Evolutionary conservation across 345 rosid genomes (phyloP), one percentile per base, ranked within the genome.

Genomic region (Salix suchowensis): DNA sequence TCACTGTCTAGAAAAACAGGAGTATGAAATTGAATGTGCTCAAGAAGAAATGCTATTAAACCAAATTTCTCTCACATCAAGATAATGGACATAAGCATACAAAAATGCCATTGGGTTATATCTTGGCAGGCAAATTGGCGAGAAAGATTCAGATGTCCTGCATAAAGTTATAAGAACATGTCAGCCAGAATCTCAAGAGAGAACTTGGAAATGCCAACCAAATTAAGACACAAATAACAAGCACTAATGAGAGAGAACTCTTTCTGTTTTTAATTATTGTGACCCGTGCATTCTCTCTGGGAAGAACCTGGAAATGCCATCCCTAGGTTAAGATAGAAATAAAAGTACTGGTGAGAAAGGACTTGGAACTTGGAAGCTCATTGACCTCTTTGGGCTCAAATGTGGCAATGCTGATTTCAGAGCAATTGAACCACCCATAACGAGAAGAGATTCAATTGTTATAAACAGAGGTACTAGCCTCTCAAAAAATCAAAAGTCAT

Each of bases 71-170:
- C 99, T 96, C 88, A 96, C 99, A 82, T 94, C 98, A 73, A 92
- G 87, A 86, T 86, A 96, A 81, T 91, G 91, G 78, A 96, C 97
- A 84, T 96, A 94, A 48, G 98, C 97, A 85, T 96, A 91, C 76
- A 96, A 82, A 87, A 96, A 96, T 30, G 98, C 95, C 89, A 86
- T 86, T 66, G 99, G 91, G 80, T 96, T 96, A 82, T 96, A 96
- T 90, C 97, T 89, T 61, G 98, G 99, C 65, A 96, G 85, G 88
- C 99, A 96, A 83, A 94, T 96, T 79, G 99, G 99, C 21, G 97
- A 96, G 81, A 96, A 96, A 68, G 94, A 92, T 80, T 96, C 99
- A 68, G 99, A 94, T 54, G 96, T 94, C 89, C 99, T 94, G 98
- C 87, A 85, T 54, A 70, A 79, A 62, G 73, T 60, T 68, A 71